Evolutionary conservation across 1,139 yeast genomes (phyloP).

Genomic region (Suhomyces terraborum): DNA sequence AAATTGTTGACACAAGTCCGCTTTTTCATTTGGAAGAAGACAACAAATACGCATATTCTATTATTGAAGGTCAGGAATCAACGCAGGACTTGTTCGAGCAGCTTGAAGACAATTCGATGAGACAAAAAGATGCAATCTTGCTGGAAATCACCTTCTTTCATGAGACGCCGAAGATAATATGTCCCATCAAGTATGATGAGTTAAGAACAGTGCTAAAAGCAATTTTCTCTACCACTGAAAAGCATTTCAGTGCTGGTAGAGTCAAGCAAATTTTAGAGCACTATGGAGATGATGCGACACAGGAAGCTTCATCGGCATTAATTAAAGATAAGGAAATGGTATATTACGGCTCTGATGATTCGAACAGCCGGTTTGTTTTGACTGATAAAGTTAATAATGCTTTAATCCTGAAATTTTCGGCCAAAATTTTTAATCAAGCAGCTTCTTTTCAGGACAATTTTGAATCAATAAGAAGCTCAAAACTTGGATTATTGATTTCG

Average conservation of each 20-base stretch:
- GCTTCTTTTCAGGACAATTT: conserved; percentile 44
- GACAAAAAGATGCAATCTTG: conserved; percentile 53
- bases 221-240: conserved; percentile 58
- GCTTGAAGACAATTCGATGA: conserved; percentile 51
- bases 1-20: conserved; percentile 37
- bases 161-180: conserved; percentile 19
- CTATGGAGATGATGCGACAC: conserved; percentile 46
- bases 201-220: conserved; percentile 53
- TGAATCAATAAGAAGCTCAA: conserved; percentile 36
- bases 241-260: conserved; percentile 44
- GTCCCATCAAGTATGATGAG: conserved; percentile 30
- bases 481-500: conserved; percentile 59
- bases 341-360: conserved; percentile 47
- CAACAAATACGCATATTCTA: conserved; percentile 33
- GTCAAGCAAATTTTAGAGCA: conserved; percentile 46
- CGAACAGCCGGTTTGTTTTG: conserved; percentile 52
- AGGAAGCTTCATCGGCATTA: conserved; percentile 53
- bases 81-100: conserved; percentile 35
- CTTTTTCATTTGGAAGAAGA: conserved; percentile 31
- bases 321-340: conserved; percentile 57
- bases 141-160: conserved; percentile 42
- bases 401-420: conserved; percentile 43
- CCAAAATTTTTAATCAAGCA: conserved; percentile 48
- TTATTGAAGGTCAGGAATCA: conserved; percentile 25
- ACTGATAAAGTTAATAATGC: conserved; percentile 56